These are phyloP conservation scores for Helotiales sp. DNA, from an alignment of 2,329 filamentous ascomycete genomes.

Conservation along the genomic window DNA sequence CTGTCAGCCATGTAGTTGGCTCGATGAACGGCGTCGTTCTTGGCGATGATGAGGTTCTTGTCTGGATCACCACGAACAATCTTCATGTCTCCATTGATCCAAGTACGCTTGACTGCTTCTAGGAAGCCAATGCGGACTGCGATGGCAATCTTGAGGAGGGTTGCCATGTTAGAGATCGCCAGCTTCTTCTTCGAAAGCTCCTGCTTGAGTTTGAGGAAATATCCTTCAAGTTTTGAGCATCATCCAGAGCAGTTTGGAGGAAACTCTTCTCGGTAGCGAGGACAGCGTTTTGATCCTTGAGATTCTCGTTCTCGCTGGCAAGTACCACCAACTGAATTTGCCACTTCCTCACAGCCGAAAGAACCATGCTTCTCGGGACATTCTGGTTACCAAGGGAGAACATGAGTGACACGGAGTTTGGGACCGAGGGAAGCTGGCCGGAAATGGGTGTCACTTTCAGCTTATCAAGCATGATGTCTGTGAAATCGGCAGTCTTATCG, in stretches of 20 bases:
- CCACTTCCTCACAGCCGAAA: background rate
- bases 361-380: no score
- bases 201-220: background rate
- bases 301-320: background rate
- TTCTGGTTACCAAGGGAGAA: background rate
- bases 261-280: background rate
- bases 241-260: background rate
- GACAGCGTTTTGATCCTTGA: background rate
- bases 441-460: background rate
- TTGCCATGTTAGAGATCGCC: no score
- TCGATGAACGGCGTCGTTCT: conserved; percentile 3
- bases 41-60: background rate
- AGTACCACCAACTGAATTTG: background rate
- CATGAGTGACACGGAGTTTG: no score
- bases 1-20: background rate
- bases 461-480: background rate
- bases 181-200: background rate
- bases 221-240: background rate
- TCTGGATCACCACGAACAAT: background rate
- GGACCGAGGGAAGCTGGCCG: background rate
- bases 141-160: background rate
- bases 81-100: background rate
- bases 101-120: background rate
- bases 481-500: background rate
- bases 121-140: background rate